A percentile compares a stretch with the other conserved stretches of the same genome.
These are phyloP conservation scores for Suhomyces sp. DNA, from an alignment of 805 yeast genomes.

Conservation along the genomic window DNA sequence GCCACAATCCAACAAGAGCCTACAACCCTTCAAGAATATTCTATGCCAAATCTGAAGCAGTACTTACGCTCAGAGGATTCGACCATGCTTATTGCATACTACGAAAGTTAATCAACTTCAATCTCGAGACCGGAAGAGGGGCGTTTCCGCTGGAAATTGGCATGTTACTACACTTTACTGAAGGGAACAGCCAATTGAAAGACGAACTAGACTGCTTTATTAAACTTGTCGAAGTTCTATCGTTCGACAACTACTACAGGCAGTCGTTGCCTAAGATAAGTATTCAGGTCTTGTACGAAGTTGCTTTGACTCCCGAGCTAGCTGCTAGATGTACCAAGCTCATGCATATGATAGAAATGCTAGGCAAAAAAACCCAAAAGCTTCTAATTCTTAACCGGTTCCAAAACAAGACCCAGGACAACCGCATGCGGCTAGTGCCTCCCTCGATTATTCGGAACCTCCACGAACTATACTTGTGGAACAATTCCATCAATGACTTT, in stretches of 20 bases:
- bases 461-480: constrained; percentile 12
- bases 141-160: constrained; percentile 7
- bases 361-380: constrained; percentile 10
- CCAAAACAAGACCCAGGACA: not conserved
- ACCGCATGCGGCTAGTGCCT: not conserved
- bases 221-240: constrained; percentile 13
- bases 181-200: not conserved
- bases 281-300: constrained; percentile 10
- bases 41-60: constrained; percentile 3
- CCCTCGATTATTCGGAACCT: constrained; percentile 8
- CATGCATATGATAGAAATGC: constrained; percentile 7
- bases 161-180: constrained; percentile 1
- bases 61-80: constrained; percentile 9
- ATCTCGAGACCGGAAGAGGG: constrained; percentile 1
- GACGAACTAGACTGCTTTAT: constrained; percentile 10
- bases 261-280: constrained; percentile 7
- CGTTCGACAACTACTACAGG: constrained; percentile 14
- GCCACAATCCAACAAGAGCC: not conserved
- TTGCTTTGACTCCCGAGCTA: constrained; percentile 1
- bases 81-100: constrained; percentile 9
- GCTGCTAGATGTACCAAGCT: constrained; percentile 6
- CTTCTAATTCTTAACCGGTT: constrained; percentile 9
- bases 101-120: constrained; percentile 5
- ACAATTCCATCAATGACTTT: constrained; percentile 10
- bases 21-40: constrained; percentile 4